These are phyloP conservation scores for Furcasterigmium sp. DNA, from an alignment of 2,329 filamentous ascomycete genomes.

Conservation along the genomic window DNA sequence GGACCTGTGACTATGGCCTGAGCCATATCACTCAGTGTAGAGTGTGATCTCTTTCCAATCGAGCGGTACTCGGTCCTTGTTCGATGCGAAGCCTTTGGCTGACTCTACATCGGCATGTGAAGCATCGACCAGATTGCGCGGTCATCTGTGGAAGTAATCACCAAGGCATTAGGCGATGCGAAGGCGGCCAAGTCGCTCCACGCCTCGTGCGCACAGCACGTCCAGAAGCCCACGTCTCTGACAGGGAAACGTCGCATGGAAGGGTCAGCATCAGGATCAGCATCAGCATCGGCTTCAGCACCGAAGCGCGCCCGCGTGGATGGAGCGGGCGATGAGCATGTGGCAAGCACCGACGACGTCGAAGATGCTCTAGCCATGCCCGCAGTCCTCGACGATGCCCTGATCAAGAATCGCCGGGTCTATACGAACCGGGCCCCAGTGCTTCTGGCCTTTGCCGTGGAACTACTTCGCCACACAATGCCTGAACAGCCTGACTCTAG, in stretches of 20 bases:
- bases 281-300: neutral
- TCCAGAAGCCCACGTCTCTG: neutral
- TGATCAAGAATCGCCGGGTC: conserved; percentile 52
- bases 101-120: neutral
- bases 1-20: no score
- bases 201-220: conserved; percentile 42
- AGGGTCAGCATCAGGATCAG: neutral
- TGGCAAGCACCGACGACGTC: conserved; percentile 38
- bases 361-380: conserved; percentile 60
- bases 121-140: conserved; percentile 53
- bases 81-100: no score
- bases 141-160: conserved; percentile 35
- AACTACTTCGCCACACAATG: conserved; percentile 73
- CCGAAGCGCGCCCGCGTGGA: conserved; percentile 5
- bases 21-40: no score
- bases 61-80: no score
- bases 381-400: conserved; percentile 49
- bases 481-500: conserved; percentile 82
- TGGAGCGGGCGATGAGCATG: conserved; percentile 10
- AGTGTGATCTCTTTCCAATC: no score
- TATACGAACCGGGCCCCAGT: conserved; percentile 78
- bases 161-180: conserved; percentile 39
- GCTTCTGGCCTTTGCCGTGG: conserved; percentile 73
- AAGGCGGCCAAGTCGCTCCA: conserved; percentile 47
- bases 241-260: neutral